Base-by-base conservation (phyloP, 164 flowering plant species). In the Protea cynaroides region DNA sequence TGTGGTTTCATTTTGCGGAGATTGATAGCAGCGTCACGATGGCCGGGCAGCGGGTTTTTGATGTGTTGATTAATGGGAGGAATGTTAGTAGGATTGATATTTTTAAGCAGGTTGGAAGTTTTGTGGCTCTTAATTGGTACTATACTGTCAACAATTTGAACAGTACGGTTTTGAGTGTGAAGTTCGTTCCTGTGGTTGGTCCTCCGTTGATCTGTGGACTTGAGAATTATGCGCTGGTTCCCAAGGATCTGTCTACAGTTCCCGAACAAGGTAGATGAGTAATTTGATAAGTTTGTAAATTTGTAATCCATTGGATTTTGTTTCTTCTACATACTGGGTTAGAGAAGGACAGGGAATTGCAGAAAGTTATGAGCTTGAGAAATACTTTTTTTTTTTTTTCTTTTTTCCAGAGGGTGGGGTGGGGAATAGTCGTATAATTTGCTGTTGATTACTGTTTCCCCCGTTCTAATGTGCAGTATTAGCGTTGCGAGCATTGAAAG, bases 1-100 rank as follows among this genome's bases (percentile, higher is more conserved):
- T 92, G 59, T 95, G 94, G 94, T 78, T 95, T 60, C 99, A 95
- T 68, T 95, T 95, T 65, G 94, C 92, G 4, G 99, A 95, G 92
- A 86, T 95, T 61, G 90, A 88, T 74, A 36, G 75, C 4, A 78
- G 68, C 34, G 94, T 95, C 70, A 85, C 64, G 22, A 70, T 51
- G 59, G 80, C 78, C 0, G 89, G 92, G 68, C 70, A 82, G 73
- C 78, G 97, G 66, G 96, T 95, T 72, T 95, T 95, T 63, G 97
- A 95, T 75, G 80, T 95, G 61, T 12, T 71, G 49, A 74, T 95
- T 59, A 95, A 95, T 77, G 84, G 73, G 55, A 69, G 63, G 63
- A 89, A 84, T 71, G 92, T 83, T 65, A 82, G 61, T 38, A 76
- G 96, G 71, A 79, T 92, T 44, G 99, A 95, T 72, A 81, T 95